Percentiles rank a stretch among this genome's conserved stretches.
Conservation (phyloP, 805 yeast species). For the Suhomyces pyralidae region DNA sequence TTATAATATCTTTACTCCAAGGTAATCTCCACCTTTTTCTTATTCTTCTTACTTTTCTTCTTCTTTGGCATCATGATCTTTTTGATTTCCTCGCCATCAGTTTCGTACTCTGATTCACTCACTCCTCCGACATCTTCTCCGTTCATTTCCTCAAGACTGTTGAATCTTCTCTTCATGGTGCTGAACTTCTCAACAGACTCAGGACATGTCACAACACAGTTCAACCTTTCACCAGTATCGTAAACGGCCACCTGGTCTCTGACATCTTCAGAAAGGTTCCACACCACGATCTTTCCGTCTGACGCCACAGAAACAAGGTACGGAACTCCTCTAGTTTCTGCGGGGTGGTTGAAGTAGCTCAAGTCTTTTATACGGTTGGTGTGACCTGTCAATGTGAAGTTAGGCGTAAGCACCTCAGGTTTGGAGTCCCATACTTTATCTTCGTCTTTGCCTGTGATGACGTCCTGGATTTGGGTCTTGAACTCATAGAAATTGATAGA, state of each 20-base stretch:
- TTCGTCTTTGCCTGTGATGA: conserved; percentile 14
- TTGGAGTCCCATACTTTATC: conserved; percentile 21
- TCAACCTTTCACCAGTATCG: conserved; percentile 85
- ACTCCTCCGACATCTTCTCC: conserved; percentile 21
- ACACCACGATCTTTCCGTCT: conserved; percentile 89
- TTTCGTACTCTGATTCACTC: conserved; percentile 73
- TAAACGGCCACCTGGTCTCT: conserved; percentile 87
- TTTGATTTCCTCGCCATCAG: conserved; percentile 66
- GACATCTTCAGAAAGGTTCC: conserved; percentile 57
- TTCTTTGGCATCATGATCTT: conserved; percentile 52
- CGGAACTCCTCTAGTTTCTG: conserved; percentile 30
- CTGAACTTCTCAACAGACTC: conserved; percentile 74
- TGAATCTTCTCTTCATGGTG: conserved; percentile 60
- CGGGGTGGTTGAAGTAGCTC: conserved; percentile 44
- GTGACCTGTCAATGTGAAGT: conserved; percentile 71
- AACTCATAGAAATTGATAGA: conserved; percentile 55
- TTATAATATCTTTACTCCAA: conserved; percentile 38
- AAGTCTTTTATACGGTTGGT: conserved; percentile 83
- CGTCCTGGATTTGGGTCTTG: conserved; percentile 18
- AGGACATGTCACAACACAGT: conserved; percentile 73
- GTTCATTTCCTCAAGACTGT: conserved; percentile 25
- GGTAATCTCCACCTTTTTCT: conserved; percentile 41
- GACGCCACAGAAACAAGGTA: conserved; percentile 82
- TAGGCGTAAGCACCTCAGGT: conserved; percentile 39
- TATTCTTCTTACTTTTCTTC: conserved; percentile 38